A percentile compares a stretch with the other conserved stretches of the same genome.
Evolutionary conservation across 345 rosid genomes (phyloP).

Genomic region (Nephelium lappaceum): DNA sequence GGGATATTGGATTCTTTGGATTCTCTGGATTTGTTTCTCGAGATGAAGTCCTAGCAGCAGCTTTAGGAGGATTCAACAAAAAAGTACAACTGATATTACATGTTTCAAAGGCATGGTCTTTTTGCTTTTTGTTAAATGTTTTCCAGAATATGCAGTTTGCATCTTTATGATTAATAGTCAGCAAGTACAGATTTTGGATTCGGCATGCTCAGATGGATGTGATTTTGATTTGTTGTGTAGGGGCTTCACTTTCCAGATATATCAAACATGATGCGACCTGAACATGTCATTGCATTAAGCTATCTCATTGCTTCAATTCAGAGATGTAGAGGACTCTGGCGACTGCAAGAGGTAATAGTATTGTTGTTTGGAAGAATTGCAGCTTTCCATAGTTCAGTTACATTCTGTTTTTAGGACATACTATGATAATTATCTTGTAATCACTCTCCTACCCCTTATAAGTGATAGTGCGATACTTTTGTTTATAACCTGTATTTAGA

Average conservation of each 20-base stretch:
- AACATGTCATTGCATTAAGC: slow-evolving; percentile 55
- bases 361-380: slow-evolving; percentile 15
- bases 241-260: slow-evolving; percentile 60
- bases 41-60: slow-evolving; percentile 78
- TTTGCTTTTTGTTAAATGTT: slow-evolving; percentile 26
- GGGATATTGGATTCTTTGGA: slow-evolving; percentile 73
- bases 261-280: slow-evolving; percentile 49
- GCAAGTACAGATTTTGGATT: slow-evolving; percentile 13
- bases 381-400: not conserved
- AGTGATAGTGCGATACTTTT: not conserved
- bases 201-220: slow-evolving; percentile 21
- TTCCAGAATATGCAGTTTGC: slow-evolving; percentile 17
- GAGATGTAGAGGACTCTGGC: slow-evolving; percentile 83
- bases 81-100: slow-evolving; percentile 69
- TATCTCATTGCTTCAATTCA: slow-evolving; percentile 71
- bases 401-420: not conserved
- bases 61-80: slow-evolving; percentile 62
- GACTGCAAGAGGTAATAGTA: slow-evolving; percentile 73
- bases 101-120: slow-evolving; percentile 64
- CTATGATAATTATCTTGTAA: not conserved
- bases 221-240: slow-evolving; percentile 48
- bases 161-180: not conserved
- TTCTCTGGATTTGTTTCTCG: slow-evolving; percentile 74
- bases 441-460: not conserved
- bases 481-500: slow-evolving; percentile 2